These are phyloP conservation scores for Emergomyces pasteurianus DNA, from an alignment of 2,329 filamentous ascomycete genomes.

Conservation along the genomic window DNA sequence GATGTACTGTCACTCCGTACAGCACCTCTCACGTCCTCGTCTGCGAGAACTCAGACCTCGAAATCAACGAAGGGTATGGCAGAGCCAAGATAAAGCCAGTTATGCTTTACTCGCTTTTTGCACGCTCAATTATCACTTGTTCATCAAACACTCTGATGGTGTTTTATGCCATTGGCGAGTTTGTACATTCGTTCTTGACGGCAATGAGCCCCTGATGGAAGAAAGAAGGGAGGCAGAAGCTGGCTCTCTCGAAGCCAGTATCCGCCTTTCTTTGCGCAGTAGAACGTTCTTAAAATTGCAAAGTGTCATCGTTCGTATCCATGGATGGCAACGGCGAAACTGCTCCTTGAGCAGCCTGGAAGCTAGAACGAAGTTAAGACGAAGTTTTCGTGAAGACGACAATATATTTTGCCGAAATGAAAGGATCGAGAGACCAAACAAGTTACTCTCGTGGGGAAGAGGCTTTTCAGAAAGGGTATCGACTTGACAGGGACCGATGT, in stretches of 20 bases:
- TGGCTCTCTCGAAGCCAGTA: background rate
- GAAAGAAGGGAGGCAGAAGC: background rate
- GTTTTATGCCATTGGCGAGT: background rate
- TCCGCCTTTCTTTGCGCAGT: no score
- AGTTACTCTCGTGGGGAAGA: background rate
- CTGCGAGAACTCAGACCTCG: no score
- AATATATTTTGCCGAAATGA: background rate
- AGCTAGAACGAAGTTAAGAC: background rate
- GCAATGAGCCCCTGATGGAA: background rate
- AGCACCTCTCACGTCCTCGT: no score
- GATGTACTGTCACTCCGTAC: no score
- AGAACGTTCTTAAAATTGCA: background rate
- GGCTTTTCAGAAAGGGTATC: background rate
- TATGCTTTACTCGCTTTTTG: background rate
- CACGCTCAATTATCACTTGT: background rate
- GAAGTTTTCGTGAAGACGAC: background rate
- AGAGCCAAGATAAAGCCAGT: background rate
- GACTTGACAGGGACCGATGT: background rate
- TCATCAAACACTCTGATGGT: background rate
- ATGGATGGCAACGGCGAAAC: background rate
- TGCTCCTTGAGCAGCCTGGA: background rate
- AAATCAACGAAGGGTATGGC: background rate
- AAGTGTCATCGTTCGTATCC: background rate
- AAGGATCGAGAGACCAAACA: background rate
- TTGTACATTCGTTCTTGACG: background rate